phyloP scores from a whole-genome alignment of 73 alveolate species.

The Diophrys appendiculata region DNA sequence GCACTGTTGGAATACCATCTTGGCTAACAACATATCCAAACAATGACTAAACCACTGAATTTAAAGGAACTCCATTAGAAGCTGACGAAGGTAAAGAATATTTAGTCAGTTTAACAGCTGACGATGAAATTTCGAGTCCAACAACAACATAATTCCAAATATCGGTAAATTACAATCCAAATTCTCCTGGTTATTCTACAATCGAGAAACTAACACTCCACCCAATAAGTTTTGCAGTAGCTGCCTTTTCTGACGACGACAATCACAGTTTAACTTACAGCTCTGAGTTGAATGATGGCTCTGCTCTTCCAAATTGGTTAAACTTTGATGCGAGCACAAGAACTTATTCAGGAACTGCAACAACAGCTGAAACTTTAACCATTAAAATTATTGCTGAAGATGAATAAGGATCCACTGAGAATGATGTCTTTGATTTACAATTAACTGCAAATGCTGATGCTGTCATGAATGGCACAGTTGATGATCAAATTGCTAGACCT shows the following conservation, averaged over 20 bases:
- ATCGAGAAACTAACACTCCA: too few relatives aligned
- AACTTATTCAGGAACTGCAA: conserved; percentile 11
- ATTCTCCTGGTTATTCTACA: too few relatives aligned
- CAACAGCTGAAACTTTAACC: conserved; percentile 1
- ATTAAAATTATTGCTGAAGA: conserved; percentile 10
- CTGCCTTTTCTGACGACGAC: conserved; percentile 19
- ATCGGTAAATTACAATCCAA: too few relatives aligned
- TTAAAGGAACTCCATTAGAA: not conserved
- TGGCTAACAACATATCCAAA: not conserved
- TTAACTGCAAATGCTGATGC: not conserved
- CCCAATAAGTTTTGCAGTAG: not conserved
- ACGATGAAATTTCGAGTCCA: too few relatives aligned
- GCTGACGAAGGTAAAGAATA: too few relatives aligned
- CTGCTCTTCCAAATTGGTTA: conserved; percentile 10
- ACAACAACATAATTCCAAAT: too few relatives aligned
- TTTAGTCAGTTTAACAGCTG: too few relatives aligned
- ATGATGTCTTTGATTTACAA: not conserved
- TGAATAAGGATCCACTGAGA: not conserved
- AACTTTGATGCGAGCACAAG: not conserved
- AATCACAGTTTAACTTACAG: conserved; percentile 4
- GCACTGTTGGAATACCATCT: not conserved
- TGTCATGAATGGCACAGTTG: not conserved
- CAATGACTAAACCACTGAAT: not conserved
- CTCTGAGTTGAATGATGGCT: not conserved
- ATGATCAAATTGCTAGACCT: conserved; percentile 1